Conservation (phyloP, 805 yeast species). For the Starmerella ratchasimensis region DNA sequence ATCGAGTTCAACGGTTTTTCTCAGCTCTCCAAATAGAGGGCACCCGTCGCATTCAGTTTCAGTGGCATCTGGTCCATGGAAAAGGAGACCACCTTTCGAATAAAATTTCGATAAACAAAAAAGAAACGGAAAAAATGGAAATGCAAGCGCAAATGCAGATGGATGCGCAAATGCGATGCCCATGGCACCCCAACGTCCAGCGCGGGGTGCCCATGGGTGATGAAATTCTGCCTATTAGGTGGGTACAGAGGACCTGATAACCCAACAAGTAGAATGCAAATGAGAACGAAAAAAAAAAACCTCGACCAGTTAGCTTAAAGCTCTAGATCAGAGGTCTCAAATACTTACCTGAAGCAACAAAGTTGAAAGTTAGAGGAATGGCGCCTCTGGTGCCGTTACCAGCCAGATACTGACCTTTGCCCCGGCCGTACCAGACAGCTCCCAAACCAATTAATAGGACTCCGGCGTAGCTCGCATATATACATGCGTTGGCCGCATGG, state of each 20-base stretch:
- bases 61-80: not conserved
- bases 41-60: conserved; percentile 20
- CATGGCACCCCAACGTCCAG: too few species aligned
- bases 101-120: not conserved
- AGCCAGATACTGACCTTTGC: conserved; percentile 30
- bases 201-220: too few species aligned
- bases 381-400: conserved; percentile 65
- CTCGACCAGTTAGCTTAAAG: too few species aligned
- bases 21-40: conserved; percentile 38
- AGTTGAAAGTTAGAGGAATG: conserved; percentile 72
- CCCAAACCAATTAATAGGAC: conserved; percentile 41
- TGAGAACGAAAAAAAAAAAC: too few species aligned
- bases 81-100: not conserved
- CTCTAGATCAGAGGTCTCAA: not conserved
- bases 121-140: not conserved
- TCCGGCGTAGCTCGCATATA: conserved; percentile 45
- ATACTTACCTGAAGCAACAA: conserved; percentile 62
- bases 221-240: too few species aligned
- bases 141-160: too few species aligned
- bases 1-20: conserved; percentile 70
- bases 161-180: too few species aligned
- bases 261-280: too few species aligned
- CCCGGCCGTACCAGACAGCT: conserved; percentile 46
- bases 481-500: conserved; percentile 48
- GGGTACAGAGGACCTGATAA: too few species aligned